Evolutionary conservation across 75 land plant species (phyloP).

Genomic region (Cupressus sempervirens): DNA sequence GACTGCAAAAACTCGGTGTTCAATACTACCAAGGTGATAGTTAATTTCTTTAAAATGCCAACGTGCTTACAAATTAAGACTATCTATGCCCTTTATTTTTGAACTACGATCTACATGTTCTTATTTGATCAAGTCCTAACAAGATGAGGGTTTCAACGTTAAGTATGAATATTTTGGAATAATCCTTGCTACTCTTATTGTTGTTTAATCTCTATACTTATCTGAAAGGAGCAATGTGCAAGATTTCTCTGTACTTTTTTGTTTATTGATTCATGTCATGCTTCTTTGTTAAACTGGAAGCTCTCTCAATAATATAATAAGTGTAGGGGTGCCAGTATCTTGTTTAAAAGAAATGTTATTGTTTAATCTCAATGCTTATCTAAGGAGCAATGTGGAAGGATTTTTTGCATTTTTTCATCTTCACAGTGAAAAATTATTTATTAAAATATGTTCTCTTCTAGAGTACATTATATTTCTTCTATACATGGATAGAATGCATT

Average conservation of each 20-base stretch:
- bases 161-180: no score
- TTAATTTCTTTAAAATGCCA: neutral
- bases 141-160: neutral
- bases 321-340: no score
- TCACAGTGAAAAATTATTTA: neutral
- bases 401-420: neutral
- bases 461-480: neutral
- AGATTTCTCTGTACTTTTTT: no score
- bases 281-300: no score
- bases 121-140: neutral
- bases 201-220: no score
- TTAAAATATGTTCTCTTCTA: neutral
- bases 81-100: neutral
- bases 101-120: neutral
- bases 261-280: no score
- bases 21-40: slow-evolving; percentile 64
- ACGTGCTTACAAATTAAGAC: neutral
- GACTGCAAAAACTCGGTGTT: slow-evolving; percentile 69
- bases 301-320: no score
- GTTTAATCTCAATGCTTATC: neutral
- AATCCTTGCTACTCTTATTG: neutral
- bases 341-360: no score
- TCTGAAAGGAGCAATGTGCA: no score
- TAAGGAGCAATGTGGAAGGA: neutral
- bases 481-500: neutral